These are phyloP conservation scores for Cinnamomum chago DNA, from an alignment of 164 flowering plant species.

Conservation along the genomic window DNA sequence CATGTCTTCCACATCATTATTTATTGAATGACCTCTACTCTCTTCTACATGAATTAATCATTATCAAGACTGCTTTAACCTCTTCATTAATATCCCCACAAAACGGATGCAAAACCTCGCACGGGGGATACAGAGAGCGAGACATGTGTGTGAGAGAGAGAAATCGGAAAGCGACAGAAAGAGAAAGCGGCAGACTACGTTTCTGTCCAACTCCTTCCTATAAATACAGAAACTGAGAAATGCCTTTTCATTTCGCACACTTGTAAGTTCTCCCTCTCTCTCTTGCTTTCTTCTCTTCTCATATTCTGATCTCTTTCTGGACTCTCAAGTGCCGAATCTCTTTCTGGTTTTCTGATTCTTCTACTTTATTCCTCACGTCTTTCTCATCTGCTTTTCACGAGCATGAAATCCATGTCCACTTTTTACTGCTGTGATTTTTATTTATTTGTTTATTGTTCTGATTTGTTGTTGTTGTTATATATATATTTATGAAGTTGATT, in stretches of 20 bases:
- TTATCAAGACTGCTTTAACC: no score
- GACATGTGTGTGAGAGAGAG: no score
- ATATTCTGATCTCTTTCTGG: background rate
- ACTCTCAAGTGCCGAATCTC: background rate
- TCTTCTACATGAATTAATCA: no score
- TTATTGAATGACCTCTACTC: no score
- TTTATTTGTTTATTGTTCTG: background rate
- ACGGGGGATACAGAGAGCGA: no score
- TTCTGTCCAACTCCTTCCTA: background rate
- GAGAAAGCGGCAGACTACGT: background rate
- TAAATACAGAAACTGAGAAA: background rate
- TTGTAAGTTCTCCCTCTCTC: no score
- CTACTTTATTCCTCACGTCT: background rate
- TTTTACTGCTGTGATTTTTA: no score
- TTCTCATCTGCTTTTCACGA: constrained; percentile 1
- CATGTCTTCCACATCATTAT: no score
- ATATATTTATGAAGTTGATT: background rate
- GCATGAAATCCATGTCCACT: background rate
- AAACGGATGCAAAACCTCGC: no score
- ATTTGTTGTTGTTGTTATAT: background rate
- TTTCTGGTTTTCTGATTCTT: background rate
- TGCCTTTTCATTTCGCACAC: background rate
- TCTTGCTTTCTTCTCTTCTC: background rate
- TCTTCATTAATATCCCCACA: no score
- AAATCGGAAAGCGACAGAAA: no score